phyloP scores from a whole-genome alignment of 2,329 filamentous ascomycete species.

The Didymella segeticola region DNA sequence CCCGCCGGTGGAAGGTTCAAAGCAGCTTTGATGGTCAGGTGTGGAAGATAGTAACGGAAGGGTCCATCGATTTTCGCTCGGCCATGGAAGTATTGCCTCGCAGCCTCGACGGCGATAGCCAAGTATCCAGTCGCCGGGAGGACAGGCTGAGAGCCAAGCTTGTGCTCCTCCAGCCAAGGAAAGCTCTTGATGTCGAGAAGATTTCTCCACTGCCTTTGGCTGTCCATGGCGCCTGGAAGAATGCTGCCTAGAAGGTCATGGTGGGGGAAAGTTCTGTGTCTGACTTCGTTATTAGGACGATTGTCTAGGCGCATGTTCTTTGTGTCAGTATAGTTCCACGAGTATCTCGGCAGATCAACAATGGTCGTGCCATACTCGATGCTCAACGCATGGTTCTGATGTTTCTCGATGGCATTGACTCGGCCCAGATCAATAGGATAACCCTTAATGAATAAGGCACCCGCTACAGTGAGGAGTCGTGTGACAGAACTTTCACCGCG shows the following conservation, averaged over 20 bases:
- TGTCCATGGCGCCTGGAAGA: constrained; percentile 1
- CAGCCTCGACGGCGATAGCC: constrained; percentile 16
- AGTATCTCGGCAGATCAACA: constrained; percentile 19
- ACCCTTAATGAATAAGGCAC: not conserved
- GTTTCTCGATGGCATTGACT: not conserved
- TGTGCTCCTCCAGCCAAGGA: constrained; percentile 56
- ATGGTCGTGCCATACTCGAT: not conserved
- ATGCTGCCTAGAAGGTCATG: constrained; percentile 24
- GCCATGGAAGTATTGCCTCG: not conserved
- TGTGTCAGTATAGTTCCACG: constrained; percentile 19
- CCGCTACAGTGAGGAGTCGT: not conserved
- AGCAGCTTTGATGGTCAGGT: not conserved
- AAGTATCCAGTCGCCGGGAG: constrained; percentile 32
- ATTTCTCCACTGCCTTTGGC: not conserved
- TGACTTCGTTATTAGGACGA: constrained; percentile 5
- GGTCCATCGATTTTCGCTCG: not conserved
- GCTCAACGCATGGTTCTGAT: not conserved
- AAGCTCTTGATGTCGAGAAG: constrained; percentile 23
- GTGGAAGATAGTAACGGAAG: not conserved
- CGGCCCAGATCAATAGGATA: not conserved
- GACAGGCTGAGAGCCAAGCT: constrained; percentile 22
- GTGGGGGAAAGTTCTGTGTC: constrained; percentile 27
- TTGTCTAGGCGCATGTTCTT: constrained; percentile 16
- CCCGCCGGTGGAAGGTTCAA: not conserved
- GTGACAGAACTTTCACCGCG: not conserved